Percentiles rank a stretch among this genome's conserved stretches.
Conservation (phyloP, 345 rosid species). For the Crucihimalaya himalaica region DNA sequence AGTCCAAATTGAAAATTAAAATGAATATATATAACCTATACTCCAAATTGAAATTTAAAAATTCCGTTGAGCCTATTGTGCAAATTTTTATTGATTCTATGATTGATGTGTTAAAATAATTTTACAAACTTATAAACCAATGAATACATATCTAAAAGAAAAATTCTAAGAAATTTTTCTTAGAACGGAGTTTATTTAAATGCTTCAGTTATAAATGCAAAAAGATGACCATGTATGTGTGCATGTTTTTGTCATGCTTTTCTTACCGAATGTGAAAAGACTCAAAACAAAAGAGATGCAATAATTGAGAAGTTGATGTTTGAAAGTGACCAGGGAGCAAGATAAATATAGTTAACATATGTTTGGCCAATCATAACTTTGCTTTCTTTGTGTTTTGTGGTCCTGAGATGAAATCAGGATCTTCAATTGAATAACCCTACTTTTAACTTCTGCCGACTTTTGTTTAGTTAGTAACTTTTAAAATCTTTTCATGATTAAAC, state of each 20-base stretch:
- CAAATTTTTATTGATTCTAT: too few species aligned
- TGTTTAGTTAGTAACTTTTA: neutral
- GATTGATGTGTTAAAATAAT: too few species aligned
- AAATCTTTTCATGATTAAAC: neutral
- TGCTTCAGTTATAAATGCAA: too few species aligned
- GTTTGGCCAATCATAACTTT: conserved; percentile 21
- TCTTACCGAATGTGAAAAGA: neutral
- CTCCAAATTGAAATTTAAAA: too few species aligned
- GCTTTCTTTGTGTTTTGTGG: conserved; percentile 21
- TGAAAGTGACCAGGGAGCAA: neutral
- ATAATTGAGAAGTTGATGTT: conserved; percentile 21
- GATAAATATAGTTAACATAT: neutral
- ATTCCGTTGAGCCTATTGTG: too few species aligned
- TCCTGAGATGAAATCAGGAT: neutral
- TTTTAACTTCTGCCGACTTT: neutral
- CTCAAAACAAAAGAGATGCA: neutral
- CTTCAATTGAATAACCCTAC: neutral
- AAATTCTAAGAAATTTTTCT: too few species aligned
- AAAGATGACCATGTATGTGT: neutral
- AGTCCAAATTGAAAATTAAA: too few species aligned
- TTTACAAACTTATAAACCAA: too few species aligned
- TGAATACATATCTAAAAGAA: too few species aligned
- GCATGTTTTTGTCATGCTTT: conserved; percentile 24
- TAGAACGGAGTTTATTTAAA: too few species aligned
- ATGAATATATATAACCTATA: too few species aligned